Base-by-base conservation (phyloP, 176 grass and related monocot species). In the Musa itinerans region DNA sequence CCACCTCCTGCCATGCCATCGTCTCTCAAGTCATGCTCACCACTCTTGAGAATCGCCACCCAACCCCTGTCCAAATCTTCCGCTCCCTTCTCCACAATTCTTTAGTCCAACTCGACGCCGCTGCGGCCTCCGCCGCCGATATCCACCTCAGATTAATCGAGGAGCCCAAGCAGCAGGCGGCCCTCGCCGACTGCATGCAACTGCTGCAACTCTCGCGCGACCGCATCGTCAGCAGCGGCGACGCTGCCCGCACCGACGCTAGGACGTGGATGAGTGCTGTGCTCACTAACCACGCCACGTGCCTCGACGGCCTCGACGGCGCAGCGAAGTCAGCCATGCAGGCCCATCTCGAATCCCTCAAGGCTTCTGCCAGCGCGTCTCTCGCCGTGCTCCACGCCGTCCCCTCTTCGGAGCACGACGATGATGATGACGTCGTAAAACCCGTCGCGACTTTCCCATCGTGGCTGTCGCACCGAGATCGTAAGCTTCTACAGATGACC, bases 181-280 rank as follows among this genome's bases (percentile, higher is more conserved):
- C 79, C 51, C 85, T 88, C 22, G 77, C 69, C 1, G 89, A 91
- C 68, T 91, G 85, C 74, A 75, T 81, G 56, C 76, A 87, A 50
- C 79, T 91, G 19, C 43, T 91, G 72, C 76, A 58, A 3, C 89
- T 88, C 65, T 81, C 85, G 34, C 85, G 73, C 56, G 83, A 91
- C 53, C 89, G 85, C 50, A 3, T 72, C 69, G 61, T 91, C 68
- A 21, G 15, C 24, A 74, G 80, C 29, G 73, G 16, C 48, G 57
- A 64, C 24, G 53, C 49, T 3, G 49, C 71, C 43, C 14, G 22
- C 79, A 8, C 53, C 1, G 74, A 83, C 63, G 81, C 74, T 74
- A 78, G 74, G 10, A 86, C 81, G 74, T 89, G 83, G 87, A 34
- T 86, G 23, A 89, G 87, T 69, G 83, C 81, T 11, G 83, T 20